Evolutionary conservation across 176 grass and related monocot genomes (phyloP).

Genomic region (Saccharum officinarum): DNA sequence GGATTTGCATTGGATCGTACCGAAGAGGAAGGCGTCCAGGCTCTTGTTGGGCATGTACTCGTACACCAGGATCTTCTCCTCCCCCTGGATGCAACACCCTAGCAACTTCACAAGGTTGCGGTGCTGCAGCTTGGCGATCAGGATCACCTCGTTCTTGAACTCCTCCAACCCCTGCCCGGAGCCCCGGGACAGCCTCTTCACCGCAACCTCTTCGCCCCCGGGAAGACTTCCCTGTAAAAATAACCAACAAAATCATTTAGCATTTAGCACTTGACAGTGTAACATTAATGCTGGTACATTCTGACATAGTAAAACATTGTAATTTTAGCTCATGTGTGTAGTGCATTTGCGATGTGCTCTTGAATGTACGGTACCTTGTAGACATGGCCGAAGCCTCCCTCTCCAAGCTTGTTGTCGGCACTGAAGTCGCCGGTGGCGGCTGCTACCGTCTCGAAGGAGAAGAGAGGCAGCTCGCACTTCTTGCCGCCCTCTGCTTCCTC

Average conservation of each 20-base stretch:
- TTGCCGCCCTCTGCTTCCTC: constrained; percentile 53
- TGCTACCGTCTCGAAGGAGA: constrained; percentile 54
- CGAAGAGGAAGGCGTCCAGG: constrained; percentile 68
- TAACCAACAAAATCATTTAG: too few relatives aligned
- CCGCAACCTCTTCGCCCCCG: constrained; percentile 47
- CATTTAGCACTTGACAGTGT: neutral
- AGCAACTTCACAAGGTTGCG: constrained; percentile 59
- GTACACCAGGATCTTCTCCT: constrained; percentile 76
- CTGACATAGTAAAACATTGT: neutral
- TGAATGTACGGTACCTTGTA: constrained; percentile 59
- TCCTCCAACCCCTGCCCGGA: constrained; percentile 63
- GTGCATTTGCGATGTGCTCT: neutral
- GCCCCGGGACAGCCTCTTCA: constrained; percentile 68
- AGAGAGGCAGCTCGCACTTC: constrained; percentile 59
- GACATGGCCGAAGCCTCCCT: constrained; percentile 86
- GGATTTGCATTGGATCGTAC: neutral
- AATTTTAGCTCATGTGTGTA: neutral
- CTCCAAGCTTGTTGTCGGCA: constrained; percentile 63
- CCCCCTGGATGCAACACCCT: constrained; percentile 62
- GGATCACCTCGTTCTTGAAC: constrained; percentile 69
- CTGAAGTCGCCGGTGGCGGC: constrained; percentile 69
- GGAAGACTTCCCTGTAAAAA: constrained; percentile 35
- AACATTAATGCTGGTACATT: neutral
- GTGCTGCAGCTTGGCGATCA: constrained; percentile 74
- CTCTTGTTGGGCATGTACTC: constrained; percentile 80